Conservation (phyloP, 2,329 filamentous ascomycete species). For the Pestalotiopsis sp. region DNA sequence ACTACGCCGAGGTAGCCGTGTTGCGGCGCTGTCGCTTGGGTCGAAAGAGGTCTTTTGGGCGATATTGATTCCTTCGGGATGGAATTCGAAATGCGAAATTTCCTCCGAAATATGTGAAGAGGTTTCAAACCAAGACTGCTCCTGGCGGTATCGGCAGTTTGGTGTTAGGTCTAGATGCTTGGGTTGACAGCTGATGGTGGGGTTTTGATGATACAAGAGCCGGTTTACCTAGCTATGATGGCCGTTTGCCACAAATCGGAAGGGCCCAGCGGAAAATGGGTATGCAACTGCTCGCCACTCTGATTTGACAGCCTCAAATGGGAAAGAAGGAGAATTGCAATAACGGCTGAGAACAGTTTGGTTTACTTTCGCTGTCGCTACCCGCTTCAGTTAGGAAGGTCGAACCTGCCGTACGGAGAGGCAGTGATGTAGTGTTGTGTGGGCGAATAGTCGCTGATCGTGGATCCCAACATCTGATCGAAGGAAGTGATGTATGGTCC, state of each 20-base stretch:
- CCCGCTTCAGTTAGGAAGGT: not conserved
- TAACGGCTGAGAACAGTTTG: not conserved
- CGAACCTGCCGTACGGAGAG: not conserved
- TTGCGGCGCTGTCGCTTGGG: not conserved
- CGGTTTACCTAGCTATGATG: not conserved
- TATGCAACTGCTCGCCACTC: not conserved
- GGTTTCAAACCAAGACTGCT: not conserved
- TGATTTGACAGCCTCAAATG: no score
- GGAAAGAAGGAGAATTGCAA: not conserved
- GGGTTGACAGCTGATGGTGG: constrained; percentile 8
- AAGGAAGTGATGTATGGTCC: not conserved
- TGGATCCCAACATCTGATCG: not conserved
- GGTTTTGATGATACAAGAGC: not conserved
- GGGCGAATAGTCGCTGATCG: not conserved
- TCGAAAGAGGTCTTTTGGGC: not conserved
- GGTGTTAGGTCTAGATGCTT: not conserved
- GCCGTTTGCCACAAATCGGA: not conserved
- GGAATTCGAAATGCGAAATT: not conserved
- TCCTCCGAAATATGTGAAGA: not conserved
- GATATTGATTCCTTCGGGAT: not conserved
- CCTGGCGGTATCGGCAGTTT: not conserved
- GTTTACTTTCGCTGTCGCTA: not conserved
- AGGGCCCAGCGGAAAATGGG: not conserved
- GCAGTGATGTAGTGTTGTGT: not conserved
- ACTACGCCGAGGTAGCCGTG: not conserved